A percentile compares a stretch with the other conserved stretches of the same genome.
phyloP scores from a whole-genome alignment of 2,329 filamentous ascomycete species.

The Apiospora malaysiana region DNA sequence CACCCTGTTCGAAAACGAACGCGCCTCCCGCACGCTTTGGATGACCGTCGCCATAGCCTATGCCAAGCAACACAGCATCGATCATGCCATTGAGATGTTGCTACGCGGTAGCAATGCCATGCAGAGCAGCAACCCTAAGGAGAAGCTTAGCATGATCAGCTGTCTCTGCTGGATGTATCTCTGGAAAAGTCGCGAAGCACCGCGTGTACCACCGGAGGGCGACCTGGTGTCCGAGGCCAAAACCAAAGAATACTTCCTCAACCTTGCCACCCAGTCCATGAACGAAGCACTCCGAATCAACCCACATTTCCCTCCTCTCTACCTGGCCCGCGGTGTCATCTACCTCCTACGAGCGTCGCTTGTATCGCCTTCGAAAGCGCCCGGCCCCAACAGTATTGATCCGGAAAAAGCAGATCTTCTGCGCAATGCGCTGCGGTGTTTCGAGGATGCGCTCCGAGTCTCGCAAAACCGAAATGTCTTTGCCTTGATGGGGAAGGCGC shows the following conservation, averaged over 20 bases:
- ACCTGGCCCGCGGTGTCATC: constrained; percentile 88
- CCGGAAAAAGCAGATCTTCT: constrained; percentile 80
- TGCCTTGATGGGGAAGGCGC: constrained; percentile 87
- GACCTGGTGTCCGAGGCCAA: constrained; percentile 72
- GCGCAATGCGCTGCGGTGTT: constrained; percentile 86
- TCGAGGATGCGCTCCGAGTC: constrained; percentile 88
- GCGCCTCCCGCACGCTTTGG: constrained; percentile 91
- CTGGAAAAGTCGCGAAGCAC: constrained; percentile 84
- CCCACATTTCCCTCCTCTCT: constrained; percentile 88
- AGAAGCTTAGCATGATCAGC: constrained; percentile 83
- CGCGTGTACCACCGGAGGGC: constrained; percentile 66
- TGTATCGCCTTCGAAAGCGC: constrained; percentile 73
- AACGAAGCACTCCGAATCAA: constrained; percentile 97
- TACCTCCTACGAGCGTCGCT: constrained; percentile 87
- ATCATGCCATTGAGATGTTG: constrained; percentile 78
- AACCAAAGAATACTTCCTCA: constrained; percentile 92
- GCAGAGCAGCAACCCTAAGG: constrained; percentile 74
- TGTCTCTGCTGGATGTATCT: constrained; percentile 92
- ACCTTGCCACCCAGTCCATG: constrained; percentile 85
- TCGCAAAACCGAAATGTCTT: constrained; percentile 90
- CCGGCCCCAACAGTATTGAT: constrained; percentile 67
- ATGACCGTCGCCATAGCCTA: constrained; percentile 98
- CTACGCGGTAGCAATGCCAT: constrained; percentile 76
- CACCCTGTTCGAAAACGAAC: constrained; percentile 92
- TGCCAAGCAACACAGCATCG: constrained; percentile 92